phyloP scores from a whole-genome alignment of 176 grass and related monocot genomes.

The Dactylis glomerata region DNA sequence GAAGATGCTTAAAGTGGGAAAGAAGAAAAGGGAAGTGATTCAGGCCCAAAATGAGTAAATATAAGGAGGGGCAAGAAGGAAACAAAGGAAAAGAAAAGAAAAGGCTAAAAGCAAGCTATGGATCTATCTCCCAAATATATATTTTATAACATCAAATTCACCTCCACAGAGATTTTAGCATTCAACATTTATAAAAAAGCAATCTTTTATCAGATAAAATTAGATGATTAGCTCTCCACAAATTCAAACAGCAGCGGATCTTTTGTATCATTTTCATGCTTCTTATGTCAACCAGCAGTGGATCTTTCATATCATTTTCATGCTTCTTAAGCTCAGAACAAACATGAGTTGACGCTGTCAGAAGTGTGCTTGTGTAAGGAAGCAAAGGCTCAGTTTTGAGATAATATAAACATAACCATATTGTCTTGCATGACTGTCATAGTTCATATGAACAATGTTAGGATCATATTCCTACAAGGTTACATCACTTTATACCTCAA shows the following conservation, averaged over 20 bases:
- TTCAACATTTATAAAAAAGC: not conserved
- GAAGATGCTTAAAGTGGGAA: slow-evolving; percentile 60
- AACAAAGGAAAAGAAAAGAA: slow-evolving; percentile 9
- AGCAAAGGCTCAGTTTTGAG: not conserved
- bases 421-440: not conserved
- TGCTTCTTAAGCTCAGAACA: not conserved
- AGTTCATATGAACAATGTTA: not conserved
- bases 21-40: slow-evolving; percentile 19
- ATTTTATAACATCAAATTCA: slow-evolving; percentile 7
- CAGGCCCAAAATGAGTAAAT: slow-evolving; percentile 29
- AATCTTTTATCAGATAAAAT: not conserved
- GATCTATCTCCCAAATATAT: not conserved
- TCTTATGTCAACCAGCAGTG: too few relatives aligned
- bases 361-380: not conserved
- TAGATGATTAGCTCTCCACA: not conserved
- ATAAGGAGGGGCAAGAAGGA: not conserved
- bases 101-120: slow-evolving; percentile 12
- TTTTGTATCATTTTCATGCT: not conserved
- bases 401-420: not conserved
- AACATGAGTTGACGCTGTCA: too few relatives aligned
- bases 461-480: not conserved
- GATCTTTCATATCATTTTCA: too few relatives aligned
- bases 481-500: not conserved
- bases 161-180: not conserved
- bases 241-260: not conserved